Evolutionary conservation across 2,329 filamentous ascomycete genomes (phyloP).

Genomic region (Aspergillus arachidicola): DNA sequence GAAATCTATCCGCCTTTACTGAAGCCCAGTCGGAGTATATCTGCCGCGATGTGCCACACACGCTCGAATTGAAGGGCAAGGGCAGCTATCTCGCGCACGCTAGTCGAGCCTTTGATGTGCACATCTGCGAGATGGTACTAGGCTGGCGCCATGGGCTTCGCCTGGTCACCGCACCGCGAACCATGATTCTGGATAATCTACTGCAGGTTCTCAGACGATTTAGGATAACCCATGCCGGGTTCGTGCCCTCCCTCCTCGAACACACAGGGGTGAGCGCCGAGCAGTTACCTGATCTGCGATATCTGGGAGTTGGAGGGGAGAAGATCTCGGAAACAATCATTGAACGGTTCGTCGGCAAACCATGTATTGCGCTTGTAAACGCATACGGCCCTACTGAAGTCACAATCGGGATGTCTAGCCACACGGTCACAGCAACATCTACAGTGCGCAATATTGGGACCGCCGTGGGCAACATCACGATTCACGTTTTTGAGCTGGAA

Average conservation of each 20-base stretch:
- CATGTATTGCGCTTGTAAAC: constrained; percentile 12
- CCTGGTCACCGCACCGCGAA: constrained; percentile 9
- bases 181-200: constrained; percentile 18
- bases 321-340: constrained; percentile 19
- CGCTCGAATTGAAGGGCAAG: constrained; percentile 9
- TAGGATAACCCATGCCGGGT: constrained; percentile 13
- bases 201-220: constrained; percentile 6
- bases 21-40: constrained; percentile 18
- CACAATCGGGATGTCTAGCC: constrained; percentile 15
- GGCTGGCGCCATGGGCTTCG: constrained; percentile 19
- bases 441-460: constrained; percentile 17
- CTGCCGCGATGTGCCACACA: constrained; percentile 17
- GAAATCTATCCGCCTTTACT: constrained; percentile 15
- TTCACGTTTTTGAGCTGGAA: constrained; percentile 13
- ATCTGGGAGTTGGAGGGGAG: constrained; percentile 18
- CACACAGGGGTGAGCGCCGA: constrained; percentile 12
- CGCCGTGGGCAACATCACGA: constrained; percentile 14
- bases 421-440: constrained; percentile 5
- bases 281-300: constrained; percentile 13
- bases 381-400: constrained; percentile 20
- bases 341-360: constrained; percentile 14
- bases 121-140: constrained; percentile 19
- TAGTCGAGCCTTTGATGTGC: constrained; percentile 20
- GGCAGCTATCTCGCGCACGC: constrained; percentile 19
- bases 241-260: constrained; percentile 17